Evolutionary conservation across 306 rosid genomes (phyloP), one percentile per base, ranked within the genome.

Genomic region (Spatholobus suberectus): DNA sequence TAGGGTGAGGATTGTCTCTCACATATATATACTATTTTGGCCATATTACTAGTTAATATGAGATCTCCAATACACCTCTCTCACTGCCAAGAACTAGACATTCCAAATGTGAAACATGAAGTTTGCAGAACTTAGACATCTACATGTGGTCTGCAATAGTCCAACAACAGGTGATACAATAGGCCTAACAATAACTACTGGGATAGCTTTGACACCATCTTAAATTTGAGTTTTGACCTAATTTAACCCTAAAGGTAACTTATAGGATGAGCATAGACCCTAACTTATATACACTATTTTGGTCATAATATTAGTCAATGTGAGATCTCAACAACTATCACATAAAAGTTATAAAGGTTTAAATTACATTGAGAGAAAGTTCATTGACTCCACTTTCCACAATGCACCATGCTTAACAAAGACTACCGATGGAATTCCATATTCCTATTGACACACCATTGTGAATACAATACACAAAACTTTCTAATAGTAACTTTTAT

Each of bases 391-490:
- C n/a, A 58, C 66, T 24, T 58, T 35, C 11, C 35, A 23, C n/a
- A 24, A 58, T 0, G n/a, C 35, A 58, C 8, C 17, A 55, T 20
- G 14, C 63, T 55, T 21, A 12, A 23, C 14, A 23, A 55, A 55
- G 29, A 55, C 3, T 5, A 57, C 32, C 6, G 0, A 9, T 8
- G 32, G 15, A 23, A 21, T 52, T 52, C 26, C 29, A 21, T 23
- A 57, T 57, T 57, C 24, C 13, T 52, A 52, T 52, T n/a, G 59
- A 52, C 12, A 52, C 11, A 21, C 32, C 32, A 23, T 57, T 23
- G 29, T 10, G 34, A 57, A 57, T 57, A 23, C 70, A 57, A 21
- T 47, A 41, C 23, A 73, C 62, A 27, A 78, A 77, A 65, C 76
- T 40, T 27, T 41, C 9, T 47, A 20, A 65, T 8, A 40, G 26